A percentile compares a stretch with the other conserved stretches of the same genome.
Evolutionary conservation across 176 grass and related monocot species (phyloP).

Genomic region (Cenchrus purpureus): DNA sequence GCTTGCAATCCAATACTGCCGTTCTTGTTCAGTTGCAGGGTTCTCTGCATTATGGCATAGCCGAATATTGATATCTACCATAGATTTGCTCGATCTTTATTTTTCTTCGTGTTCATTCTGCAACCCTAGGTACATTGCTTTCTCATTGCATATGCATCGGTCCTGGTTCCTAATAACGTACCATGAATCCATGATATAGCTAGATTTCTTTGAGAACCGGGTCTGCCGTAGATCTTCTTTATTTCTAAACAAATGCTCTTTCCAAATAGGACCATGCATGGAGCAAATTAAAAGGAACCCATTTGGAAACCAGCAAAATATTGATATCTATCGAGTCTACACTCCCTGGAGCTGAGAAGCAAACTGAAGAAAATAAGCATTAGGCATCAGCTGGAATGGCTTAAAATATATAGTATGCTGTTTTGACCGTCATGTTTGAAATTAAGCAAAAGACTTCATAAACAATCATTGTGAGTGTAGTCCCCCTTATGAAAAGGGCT

Average conservation of each 20-base stretch:
- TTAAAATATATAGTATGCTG: not conserved
- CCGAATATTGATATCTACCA: slow-evolving; percentile 1
- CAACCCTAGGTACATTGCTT: not conserved
- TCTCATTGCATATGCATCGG: slow-evolving; percentile 9
- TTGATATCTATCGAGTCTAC: not conserved
- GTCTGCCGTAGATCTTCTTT: not conserved
- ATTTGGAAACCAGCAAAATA: not conserved
- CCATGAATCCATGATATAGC: slow-evolving; percentile 6
- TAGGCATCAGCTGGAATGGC: not conserved
- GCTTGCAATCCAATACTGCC: not conserved
- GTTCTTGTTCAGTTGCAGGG: not conserved
- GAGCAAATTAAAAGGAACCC: not conserved
- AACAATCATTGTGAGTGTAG: too few species aligned
- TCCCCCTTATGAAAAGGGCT: too few species aligned
- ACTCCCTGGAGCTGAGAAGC: not conserved
- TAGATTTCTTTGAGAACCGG: slow-evolving; percentile 17
- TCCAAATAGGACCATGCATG: too few species aligned
- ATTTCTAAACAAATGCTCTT: not conserved
- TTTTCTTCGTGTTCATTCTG: not conserved
- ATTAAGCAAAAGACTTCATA: too few species aligned
- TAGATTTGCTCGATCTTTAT: slow-evolving; percentile 1
- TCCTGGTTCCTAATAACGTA: not conserved
- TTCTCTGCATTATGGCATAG: not conserved
- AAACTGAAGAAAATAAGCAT: not conserved
- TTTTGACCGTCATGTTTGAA: too few species aligned